Conservation (phyloP, 1,284 basidiomycete species). For the Termitomyces sp. region DNA sequence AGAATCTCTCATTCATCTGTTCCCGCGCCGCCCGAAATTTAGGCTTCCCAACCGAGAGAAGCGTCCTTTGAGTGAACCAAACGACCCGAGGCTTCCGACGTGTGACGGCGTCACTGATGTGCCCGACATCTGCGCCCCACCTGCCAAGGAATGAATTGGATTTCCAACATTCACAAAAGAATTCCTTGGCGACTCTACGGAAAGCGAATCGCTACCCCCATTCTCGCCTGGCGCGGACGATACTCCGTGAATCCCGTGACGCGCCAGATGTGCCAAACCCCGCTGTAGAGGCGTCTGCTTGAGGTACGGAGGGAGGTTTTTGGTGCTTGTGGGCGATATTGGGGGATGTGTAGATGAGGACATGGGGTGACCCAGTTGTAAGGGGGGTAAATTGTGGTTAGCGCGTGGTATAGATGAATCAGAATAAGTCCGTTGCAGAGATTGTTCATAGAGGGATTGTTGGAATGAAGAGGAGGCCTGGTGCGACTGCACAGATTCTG, state of each 20-base stretch:
- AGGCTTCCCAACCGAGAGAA: constrained; percentile 72
- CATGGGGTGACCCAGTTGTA: constrained; percentile 43
- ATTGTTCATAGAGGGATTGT: constrained; percentile 35
- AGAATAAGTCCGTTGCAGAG: constrained; percentile 39
- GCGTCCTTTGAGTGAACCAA: constrained; percentile 52
- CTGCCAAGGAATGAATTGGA: constrained; percentile 30
- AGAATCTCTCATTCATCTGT: constrained; percentile 18
- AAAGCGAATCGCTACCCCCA: constrained; percentile 51
- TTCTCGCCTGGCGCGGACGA: constrained; percentile 65
- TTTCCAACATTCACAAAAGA: constrained; percentile 66
- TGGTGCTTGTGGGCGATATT: constrained; percentile 31
- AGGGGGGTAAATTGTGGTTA: constrained; percentile 39
- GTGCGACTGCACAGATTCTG: constrained; percentile 28
- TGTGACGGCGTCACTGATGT: constrained; percentile 48
- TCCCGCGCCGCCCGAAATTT: constrained; percentile 56
- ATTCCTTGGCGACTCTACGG: constrained; percentile 60
- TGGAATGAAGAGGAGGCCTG: constrained; percentile 24
- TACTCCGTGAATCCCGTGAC: constrained; percentile 76
- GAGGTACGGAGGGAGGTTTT: constrained; percentile 25
- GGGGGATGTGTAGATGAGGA: constrained; percentile 45
- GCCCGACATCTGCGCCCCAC: constrained; percentile 37
- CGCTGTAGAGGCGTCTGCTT: constrained; percentile 74
- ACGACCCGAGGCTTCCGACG: constrained; percentile 46
- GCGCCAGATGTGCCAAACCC: constrained; percentile 70
- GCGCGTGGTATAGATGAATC: constrained; percentile 36